phyloP scores from a whole-genome alignment of 2,329 filamentous ascomycete species.

The Fusarium cicatricum region DNA sequence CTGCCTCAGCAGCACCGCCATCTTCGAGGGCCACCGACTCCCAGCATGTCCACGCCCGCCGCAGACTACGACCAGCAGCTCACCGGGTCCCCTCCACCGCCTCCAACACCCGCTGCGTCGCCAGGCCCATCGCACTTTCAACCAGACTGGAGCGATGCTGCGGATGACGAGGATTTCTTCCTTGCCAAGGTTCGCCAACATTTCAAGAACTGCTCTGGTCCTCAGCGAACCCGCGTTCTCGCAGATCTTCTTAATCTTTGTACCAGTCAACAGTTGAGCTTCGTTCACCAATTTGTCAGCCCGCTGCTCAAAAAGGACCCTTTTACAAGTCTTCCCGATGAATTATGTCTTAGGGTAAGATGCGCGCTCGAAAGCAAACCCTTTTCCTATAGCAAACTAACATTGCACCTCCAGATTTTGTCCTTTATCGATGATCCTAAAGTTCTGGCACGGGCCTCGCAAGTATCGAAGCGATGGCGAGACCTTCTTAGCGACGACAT shows the following conservation, averaged over 20 bases:
- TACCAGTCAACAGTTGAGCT: slow-evolving; percentile 93
- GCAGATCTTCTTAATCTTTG: slow-evolving; percentile 92
- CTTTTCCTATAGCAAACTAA: not conserved
- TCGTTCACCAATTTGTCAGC: slow-evolving; percentile 95
- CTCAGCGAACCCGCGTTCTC: slow-evolving; percentile 81
- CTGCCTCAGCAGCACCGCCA: slow-evolving; percentile 50
- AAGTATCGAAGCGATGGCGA: slow-evolving; percentile 95
- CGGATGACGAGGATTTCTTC: slow-evolving; percentile 84
- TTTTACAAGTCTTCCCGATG: slow-evolving; percentile 89
- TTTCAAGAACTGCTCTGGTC: slow-evolving; percentile 79
- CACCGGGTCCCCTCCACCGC: slow-evolving; percentile 68
- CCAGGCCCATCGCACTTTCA: slow-evolving; percentile 68
- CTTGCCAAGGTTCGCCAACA: slow-evolving; percentile 80
- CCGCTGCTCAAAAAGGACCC: slow-evolving; percentile 95
- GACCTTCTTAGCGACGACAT: slow-evolving; percentile 95
- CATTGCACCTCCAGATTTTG: slow-evolving; percentile 71
- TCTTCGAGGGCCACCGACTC: slow-evolving; percentile 67
- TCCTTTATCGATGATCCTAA: slow-evolving; percentile 98
- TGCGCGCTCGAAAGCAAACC: not conserved
- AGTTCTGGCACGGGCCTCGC: slow-evolving; percentile 89
- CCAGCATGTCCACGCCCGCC: slow-evolving; percentile 71
- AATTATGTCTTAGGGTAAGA: slow-evolving; percentile 86
- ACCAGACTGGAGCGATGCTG: slow-evolving; percentile 78
- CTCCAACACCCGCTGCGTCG: slow-evolving; percentile 71
- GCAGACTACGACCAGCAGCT: slow-evolving; percentile 69